Evolutionary conservation across 345 rosid genomes (phyloP).

Genomic region (Streptanthus diversifolius): DNA sequence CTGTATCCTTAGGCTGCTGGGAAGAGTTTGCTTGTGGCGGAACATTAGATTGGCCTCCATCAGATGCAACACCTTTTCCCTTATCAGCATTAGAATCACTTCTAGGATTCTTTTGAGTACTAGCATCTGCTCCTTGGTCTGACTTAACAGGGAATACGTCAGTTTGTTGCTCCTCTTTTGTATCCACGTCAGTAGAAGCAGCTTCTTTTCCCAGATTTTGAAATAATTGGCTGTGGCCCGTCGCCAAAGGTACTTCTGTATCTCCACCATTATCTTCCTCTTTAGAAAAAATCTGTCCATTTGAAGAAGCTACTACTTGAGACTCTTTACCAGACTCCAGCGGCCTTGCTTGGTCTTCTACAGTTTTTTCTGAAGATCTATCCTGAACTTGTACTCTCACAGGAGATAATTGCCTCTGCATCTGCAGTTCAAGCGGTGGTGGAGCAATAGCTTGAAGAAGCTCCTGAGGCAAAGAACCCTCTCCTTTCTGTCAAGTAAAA

Average conservation of each 20-base stretch:
- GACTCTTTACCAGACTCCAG: slow-evolving; percentile 56
- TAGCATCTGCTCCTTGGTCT: slow-evolving; percentile 69
- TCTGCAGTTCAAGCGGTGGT: slow-evolving; percentile 80
- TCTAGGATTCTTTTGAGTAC: slow-evolving; percentile 52
- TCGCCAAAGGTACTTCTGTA: slow-evolving; percentile 55
- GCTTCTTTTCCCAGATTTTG: slow-evolving; percentile 51
- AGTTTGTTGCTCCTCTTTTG: slow-evolving; percentile 76
- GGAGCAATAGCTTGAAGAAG: slow-evolving; percentile 90
- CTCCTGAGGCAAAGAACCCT: slow-evolving; percentile 87
- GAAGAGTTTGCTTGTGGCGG: slow-evolving; percentile 56
- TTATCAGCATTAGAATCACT: slow-evolving; percentile 63
- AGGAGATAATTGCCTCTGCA: slow-evolving; percentile 46
- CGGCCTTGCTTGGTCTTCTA: slow-evolving; percentile 57
- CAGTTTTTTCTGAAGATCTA: slow-evolving; percentile 50
- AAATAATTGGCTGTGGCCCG: slow-evolving; percentile 42
- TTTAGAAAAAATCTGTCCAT: slow-evolving; percentile 45
- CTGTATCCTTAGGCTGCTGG: slow-evolving; percentile 67
- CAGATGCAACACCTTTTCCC: slow-evolving; percentile 76
- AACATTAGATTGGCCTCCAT: slow-evolving; percentile 63
- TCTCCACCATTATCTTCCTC: slow-evolving; percentile 58
- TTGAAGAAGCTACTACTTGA: slow-evolving; percentile 43
- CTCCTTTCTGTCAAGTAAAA: slow-evolving; percentile 75
- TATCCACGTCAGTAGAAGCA: slow-evolving; percentile 38
- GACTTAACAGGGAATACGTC: slow-evolving; percentile 51
- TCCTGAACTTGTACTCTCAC: slow-evolving; percentile 58